These are phyloP conservation scores for Arthrobotrys conoides DNA, from an alignment of 2,329 filamentous ascomycete species.

Conservation along the genomic window DNA sequence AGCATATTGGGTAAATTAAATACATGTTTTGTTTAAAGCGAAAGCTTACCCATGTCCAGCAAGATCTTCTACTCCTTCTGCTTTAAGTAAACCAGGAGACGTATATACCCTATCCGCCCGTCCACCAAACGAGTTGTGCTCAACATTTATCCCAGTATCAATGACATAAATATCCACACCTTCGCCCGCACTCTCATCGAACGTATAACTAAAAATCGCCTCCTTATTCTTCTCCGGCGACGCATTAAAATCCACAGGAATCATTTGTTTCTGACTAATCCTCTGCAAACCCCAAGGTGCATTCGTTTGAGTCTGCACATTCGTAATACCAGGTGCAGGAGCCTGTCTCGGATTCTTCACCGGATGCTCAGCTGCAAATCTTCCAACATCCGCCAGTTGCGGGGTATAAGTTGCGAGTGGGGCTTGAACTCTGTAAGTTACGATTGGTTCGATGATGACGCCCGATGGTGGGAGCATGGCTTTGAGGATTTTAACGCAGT, in stretches of 20 bases:
- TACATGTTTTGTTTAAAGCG: slow-evolving; percentile 24
- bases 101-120: slow-evolving; percentile 62
- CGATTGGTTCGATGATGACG: slow-evolving; percentile 51
- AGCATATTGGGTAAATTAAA: slow-evolving; percentile 3
- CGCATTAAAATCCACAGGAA: slow-evolving; percentile 58
- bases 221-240: slow-evolving; percentile 64
- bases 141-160: slow-evolving; percentile 68
- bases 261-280: slow-evolving; percentile 64
- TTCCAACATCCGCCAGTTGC: not conserved
- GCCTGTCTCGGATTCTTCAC: not conserved
- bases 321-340: not conserved
- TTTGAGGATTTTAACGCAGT: slow-evolving; percentile 60
- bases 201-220: slow-evolving; percentile 65
- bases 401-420: not conserved
- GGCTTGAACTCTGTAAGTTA: slow-evolving; percentile 21
- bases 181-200: slow-evolving; percentile 65
- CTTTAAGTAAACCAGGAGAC: slow-evolving; percentile 63
- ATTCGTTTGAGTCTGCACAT: slow-evolving; percentile 32
- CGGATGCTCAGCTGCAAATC: not conserved
- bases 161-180: slow-evolving; percentile 70
- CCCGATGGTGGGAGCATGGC: slow-evolving; percentile 41
- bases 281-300: slow-evolving; percentile 65
- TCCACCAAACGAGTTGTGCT: slow-evolving; percentile 64
- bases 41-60: slow-evolving; percentile 70
- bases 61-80: slow-evolving; percentile 69